Conservation (phyloP, 306 rosid genomes). For the Astragalus glycyphyllos region DNA sequence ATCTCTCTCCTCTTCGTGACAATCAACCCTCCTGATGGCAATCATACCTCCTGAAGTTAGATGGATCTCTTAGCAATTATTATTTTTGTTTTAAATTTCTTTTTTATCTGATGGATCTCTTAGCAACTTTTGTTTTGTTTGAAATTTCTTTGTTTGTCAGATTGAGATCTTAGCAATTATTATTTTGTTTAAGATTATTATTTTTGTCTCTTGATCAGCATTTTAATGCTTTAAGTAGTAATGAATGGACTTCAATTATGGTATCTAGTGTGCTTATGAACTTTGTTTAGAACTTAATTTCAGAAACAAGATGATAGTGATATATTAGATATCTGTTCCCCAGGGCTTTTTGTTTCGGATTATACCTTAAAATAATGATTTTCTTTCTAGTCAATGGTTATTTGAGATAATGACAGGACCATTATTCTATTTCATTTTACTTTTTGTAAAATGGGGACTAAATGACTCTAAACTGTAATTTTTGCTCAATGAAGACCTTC, state of each 20-base stretch:
- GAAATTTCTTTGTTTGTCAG: too few relatives aligned
- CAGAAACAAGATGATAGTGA: slow-evolving; percentile 9
- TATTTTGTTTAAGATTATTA: slow-evolving; percentile 14
- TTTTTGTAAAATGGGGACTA: too few relatives aligned
- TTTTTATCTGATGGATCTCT: slow-evolving; percentile 39
- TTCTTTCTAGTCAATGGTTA: not conserved
- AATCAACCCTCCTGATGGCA: slow-evolving; percentile 78
- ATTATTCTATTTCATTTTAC: too few relatives aligned
- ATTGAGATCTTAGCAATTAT: slow-evolving; percentile 25
- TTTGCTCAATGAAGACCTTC: too few relatives aligned
- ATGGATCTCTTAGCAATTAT: too few relatives aligned
- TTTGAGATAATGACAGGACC: too few relatives aligned
- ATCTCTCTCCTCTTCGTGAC: slow-evolving; percentile 96
- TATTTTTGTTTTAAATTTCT: not conserved
- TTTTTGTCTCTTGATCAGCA: not conserved
- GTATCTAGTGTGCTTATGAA: slow-evolving; percentile 38
- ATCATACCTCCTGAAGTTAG: not conserved
- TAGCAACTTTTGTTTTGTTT: slow-evolving; percentile 31
- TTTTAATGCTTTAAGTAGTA: slow-evolving; percentile 7
- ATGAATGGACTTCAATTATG: slow-evolving; percentile 30
- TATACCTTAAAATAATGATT: too few relatives aligned
- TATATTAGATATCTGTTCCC: not conserved
- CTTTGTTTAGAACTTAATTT: slow-evolving; percentile 41
- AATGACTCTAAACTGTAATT: too few relatives aligned
- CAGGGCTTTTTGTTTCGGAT: not conserved